Conservation (phyloP, 2,329 filamentous ascomycete species). For the Trichophyton mentagrophytes region DNA sequence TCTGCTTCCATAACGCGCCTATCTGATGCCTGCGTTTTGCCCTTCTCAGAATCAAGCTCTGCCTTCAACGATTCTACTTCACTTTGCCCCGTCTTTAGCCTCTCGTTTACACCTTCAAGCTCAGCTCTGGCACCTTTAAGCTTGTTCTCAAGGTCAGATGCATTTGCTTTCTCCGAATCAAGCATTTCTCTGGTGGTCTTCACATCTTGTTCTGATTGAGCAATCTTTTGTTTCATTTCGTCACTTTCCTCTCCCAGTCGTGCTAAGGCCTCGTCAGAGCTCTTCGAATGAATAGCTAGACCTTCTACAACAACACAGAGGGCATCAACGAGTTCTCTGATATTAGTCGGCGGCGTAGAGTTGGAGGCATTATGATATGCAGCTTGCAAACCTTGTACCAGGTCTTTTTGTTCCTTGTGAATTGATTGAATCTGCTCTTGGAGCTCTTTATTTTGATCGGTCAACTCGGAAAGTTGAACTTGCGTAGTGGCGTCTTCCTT, state of each 20-base stretch:
- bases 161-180: constrained; percentile 40
- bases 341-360: constrained; percentile 43
- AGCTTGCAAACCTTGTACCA: constrained; percentile 44
- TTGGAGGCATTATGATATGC: constrained; percentile 47
- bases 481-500: constrained; percentile 42
- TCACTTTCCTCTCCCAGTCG: constrained; percentile 53
- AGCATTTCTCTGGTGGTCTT: constrained; percentile 42
- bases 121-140: constrained; percentile 38
- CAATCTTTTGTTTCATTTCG: constrained; percentile 42
- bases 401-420: constrained; percentile 41
- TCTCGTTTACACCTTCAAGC: constrained; percentile 34
- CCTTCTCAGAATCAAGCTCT: constrained; percentile 70
- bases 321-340: constrained; percentile 46
- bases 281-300: constrained; percentile 47
- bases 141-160: constrained; percentile 43
- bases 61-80: constrained; percentile 56
- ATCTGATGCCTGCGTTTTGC: constrained; percentile 64
- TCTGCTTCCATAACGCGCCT: constrained; percentile 66
- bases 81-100: constrained; percentile 52
- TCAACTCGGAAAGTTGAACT: constrained; percentile 14
- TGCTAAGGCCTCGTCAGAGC: constrained; percentile 46
- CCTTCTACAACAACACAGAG: constrained; percentile 48
- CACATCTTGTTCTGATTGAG: constrained; percentile 47
- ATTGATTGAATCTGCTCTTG: constrained; percentile 40
- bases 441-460: constrained; percentile 34